phyloP scores from a whole-genome alignment of 208 protist genomes.

The Trypanosoma cruzi region DNA sequence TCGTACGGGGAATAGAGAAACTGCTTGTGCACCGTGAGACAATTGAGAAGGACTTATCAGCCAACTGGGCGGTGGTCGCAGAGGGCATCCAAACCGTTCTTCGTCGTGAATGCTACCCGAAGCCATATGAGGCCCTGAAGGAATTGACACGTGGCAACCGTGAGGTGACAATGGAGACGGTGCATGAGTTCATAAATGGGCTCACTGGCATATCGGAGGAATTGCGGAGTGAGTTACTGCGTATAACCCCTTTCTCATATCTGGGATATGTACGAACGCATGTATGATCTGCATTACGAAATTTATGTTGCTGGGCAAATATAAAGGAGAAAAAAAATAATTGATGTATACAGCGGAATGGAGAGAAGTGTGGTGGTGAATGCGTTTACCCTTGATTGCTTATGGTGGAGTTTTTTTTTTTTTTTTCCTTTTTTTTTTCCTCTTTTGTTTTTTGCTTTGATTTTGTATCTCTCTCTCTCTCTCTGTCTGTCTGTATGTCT shows the following conservation, averaged over 20 bases:
- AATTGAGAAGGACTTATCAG: conserved; percentile 85
- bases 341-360: neutral
- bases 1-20: conserved; percentile 91
- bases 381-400: too few relatives aligned
- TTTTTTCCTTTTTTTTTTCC: neutral
- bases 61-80: conserved; percentile 95
- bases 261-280: conserved; percentile 58
- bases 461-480: neutral
- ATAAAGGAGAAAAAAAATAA: neutral
- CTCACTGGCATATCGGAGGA: conserved; percentile 85
- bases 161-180: conserved; percentile 66
- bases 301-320: too few relatives aligned
- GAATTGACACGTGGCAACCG: conserved; percentile 90
- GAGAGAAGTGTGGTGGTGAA: neutral
- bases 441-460: neutral
- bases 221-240: conserved; percentile 88
- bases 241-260: conserved; percentile 87
- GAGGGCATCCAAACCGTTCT: conserved; percentile 97
- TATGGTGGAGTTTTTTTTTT: neutral
- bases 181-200: conserved; percentile 82
- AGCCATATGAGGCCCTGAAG: conserved; percentile 95
- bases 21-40: conserved; percentile 72
- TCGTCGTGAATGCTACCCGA: conserved; percentile 89
- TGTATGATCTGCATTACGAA: too few relatives aligned
- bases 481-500: neutral